Base-by-base conservation (phyloP, 352 stramenopile genomes). In the Globisporangium takayamanum region DNA sequence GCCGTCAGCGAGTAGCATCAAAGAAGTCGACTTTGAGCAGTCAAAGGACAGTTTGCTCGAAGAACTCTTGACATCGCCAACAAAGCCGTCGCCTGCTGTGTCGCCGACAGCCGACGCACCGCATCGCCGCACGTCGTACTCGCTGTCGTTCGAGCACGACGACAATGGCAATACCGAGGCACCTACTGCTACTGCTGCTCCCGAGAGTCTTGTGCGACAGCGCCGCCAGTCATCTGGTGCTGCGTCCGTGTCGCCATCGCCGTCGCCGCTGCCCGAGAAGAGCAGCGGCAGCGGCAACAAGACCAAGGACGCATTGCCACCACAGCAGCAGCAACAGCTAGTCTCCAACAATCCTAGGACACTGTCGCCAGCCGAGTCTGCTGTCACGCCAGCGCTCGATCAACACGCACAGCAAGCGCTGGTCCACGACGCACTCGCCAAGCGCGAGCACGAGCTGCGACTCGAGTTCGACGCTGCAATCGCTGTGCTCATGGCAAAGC, bases 11-110 rank as follows among this genome's bases (percentile, higher is more conserved):
- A 68, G 65, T 10, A 79, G 70, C 47, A 80, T 81, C 46, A 76
- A 74, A 5, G 76, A 87, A 47, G 69, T 62, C 14, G 76, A 87
- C 39, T 89, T 87, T 44, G 79, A 89, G 55, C 79, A 84, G 59
- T 78, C 76, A 10, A 89, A 89, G 56, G 76, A 84, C 61, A 82
- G 75, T 60, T 49, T 89, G 3, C 63, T 89, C 5, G 76, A 89
- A 50, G 76, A 89, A 48, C 68, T 89, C 15, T 51, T 87, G 15
- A 12, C 41, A n/a, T 63, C 76, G 2, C 64, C 72, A 14, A 55
- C 64, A 7, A 67, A 67, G 33, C 62, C 57, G 1, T 59, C 60
- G 18, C 53, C 53, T 54, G 50, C 55, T 5, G 57, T 46, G 47
- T 45, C 37, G 12, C 41, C 22, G 1, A 25, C 15, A 20, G 26